Evolutionary conservation across 768 basidiomycete species (phyloP), one percentile per base, ranked within the genome.

Genomic region (Phaffia tasmanica): DNA sequence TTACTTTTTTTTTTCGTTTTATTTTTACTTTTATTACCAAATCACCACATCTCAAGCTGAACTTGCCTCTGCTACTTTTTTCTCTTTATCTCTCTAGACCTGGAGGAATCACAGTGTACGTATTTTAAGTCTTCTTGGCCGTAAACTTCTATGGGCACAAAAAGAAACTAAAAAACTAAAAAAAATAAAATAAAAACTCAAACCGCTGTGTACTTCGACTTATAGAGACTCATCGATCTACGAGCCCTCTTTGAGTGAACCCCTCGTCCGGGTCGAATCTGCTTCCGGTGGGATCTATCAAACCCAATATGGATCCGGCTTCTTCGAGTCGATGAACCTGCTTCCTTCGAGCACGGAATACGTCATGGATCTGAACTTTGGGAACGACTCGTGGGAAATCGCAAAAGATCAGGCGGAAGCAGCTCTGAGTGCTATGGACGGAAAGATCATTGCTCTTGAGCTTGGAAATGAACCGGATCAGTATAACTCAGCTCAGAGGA

Each of bases 281-380:
- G 19, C 72, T 70, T 60, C 71, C 0, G 76, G 75, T 1, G 75
- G 76, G 8, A 73, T 76, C 18, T 75, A 74, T 58, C 67, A 72
- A 0, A 72, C 75, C 8, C 73, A 70, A n/a, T 76, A 71, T 47
- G 76, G 76, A 1, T 73, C 74, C 1, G 71, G 60, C 3, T 72
- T 70, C 58, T 76, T 74, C 62, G 72, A 74, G 46, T 71, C 72
- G 42, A 63, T 75, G 32, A 67, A 65, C 4, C 72, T 72, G 5
- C 71, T 76, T 56, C 73, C 73, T 1, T 66, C 72, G 29, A 64
- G 71, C 0, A 70, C 76, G 11, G 47, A 64, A 46, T 71, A 74
- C 61, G 71, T 75, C 8, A 67, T 72, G n/a, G 70, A 68, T 27
- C 73, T 75, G 46, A 76, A 76, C 68, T 70, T 76, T 15, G 76